Conservation (phyloP, 495 filamentous ascomycete genomes). For the Acidomyces sp. region DNA sequence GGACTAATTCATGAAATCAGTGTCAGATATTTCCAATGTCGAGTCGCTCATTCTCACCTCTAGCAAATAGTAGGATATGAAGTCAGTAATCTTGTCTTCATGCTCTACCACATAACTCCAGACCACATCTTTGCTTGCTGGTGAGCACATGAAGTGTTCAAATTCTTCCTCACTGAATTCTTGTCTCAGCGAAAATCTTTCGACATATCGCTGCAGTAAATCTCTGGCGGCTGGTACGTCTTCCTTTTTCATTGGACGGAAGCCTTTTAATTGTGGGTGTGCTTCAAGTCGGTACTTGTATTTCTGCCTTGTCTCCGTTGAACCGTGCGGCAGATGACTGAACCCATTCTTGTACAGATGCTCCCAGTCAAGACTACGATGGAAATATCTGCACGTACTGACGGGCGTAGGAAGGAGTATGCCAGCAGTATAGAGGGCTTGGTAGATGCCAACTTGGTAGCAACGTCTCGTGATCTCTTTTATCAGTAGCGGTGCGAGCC, state of each 20-base stretch:
- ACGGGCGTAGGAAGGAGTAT: constrained; percentile 80
- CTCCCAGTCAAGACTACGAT: constrained; percentile 83
- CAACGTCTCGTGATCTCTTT: constrained; percentile 90
- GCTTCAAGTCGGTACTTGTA: constrained; percentile 64
- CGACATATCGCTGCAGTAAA: constrained; percentile 64
- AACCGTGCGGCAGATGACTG: constrained; percentile 63
- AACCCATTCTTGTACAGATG: constrained; percentile 92
- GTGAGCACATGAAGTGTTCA: constrained; percentile 63
- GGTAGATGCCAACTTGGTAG: constrained; percentile 70
- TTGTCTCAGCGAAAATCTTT: constrained; percentile 70
- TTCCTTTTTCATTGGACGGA: constrained; percentile 67
- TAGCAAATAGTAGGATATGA: constrained; percentile 91
- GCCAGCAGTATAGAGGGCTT: constrained; percentile 90
- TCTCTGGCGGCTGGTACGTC: constrained; percentile 66
- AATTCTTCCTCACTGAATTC: constrained; percentile 66
- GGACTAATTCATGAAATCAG: constrained; percentile 30
- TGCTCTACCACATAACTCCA: constrained; percentile 88
- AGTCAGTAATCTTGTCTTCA: constrained; percentile 74
- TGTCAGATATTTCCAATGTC: not conserved
- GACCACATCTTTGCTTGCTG: constrained; percentile 60
- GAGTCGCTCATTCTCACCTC: constrained; percentile 31
- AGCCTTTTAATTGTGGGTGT: constrained; percentile 52
- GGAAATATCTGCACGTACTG: constrained; percentile 86
- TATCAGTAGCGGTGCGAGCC: constrained; percentile 83
- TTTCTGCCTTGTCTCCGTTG: constrained; percentile 69